Base-by-base conservation (phyloP, 148 eudicot species). In the Heliosperma pusillum region DNA sequence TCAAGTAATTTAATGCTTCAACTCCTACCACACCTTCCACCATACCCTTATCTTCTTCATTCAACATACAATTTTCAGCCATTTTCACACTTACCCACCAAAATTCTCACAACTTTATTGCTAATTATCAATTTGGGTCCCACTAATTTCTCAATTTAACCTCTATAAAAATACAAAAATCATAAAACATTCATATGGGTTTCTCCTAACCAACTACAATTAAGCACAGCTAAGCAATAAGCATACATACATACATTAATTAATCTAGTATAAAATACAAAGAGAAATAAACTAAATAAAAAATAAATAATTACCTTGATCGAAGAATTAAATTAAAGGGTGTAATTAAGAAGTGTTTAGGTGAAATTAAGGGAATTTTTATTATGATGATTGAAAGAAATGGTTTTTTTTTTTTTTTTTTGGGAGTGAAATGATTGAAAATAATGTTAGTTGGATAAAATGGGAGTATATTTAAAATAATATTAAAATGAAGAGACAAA, bases 1-100 rank as follows among this genome's bases (percentile, higher is more conserved):
- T 77, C 76, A 95, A 67, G 72, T 85, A 92, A 9, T 87, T 87
- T 26, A 75, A 86, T 55, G 92, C 93, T 42, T 95, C 96, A 61
- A 36, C 72, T 33, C 98, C 98, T 75, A 95, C 47, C 45, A 90
- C 88, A 77, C 82, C 65, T 78, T 95, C 91, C 71, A 89, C 76
- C 85, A 87, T 66, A 72, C 74, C 73, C 78, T 88, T 89, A 36
- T 95, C 98, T 74, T 81, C 93, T 21, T 90, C 91, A 68, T 77
- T 89, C 82, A 83, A 66, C 88, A 85, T 79, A 76, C 82, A 82
- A 67, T 80, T 86, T 56, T 72, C 84, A 71, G 86, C 90, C 97
- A 91, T 93, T 75, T 74, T 66, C 71, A 44, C 40, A 13, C 42
- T 8, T 0, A 56, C 76, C 78, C 76, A 65, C 45, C 25, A 59